Conservation (phyloP, 805 yeast genomes). For the Spathaspora girioi region DNA sequence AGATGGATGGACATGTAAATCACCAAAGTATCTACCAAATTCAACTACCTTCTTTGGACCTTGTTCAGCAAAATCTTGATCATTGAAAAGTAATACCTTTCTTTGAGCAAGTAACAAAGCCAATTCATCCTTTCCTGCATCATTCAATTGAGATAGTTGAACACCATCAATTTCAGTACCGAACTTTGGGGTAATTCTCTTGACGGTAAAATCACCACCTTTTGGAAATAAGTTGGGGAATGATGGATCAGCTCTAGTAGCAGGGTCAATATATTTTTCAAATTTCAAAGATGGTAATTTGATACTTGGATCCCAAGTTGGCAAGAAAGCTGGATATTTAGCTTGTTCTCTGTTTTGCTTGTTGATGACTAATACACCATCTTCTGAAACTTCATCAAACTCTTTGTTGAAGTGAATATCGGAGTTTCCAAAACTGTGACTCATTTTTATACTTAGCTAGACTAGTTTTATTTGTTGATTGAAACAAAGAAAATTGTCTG, state of each 20-base stretch:
- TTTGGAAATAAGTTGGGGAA: constrained; percentile 50
- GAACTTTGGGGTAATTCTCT: constrained; percentile 60
- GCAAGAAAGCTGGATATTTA: constrained; percentile 55
- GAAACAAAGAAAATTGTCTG: neutral
- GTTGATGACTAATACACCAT: constrained; percentile 48
- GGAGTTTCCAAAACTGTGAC: constrained; percentile 27
- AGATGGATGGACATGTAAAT: constrained; percentile 69
- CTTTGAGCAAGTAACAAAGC: constrained; percentile 66
- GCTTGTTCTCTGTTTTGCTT: constrained; percentile 30
- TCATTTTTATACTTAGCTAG: constrained; percentile 27
- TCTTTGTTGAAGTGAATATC: constrained; percentile 51
- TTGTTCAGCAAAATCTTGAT: constrained; percentile 56
- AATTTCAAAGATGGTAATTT: constrained; percentile 49
- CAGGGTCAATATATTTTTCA: constrained; percentile 61
- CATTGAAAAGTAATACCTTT: constrained; percentile 64
- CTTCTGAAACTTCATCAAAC: constrained; percentile 44
- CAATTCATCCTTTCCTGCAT: constrained; percentile 61
- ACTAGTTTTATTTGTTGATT: neutral
- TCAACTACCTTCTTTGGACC: constrained; percentile 50
- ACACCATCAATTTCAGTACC: constrained; percentile 63
- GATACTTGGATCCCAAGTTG: constrained; percentile 64
- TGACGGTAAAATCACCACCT: constrained; percentile 21
- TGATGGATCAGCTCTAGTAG: constrained; percentile 58
- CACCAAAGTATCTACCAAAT: constrained; percentile 64
- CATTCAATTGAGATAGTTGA: constrained; percentile 53